Base-by-base conservation (phyloP, 305 asterid species). In the Fraxinus nigra region DNA sequence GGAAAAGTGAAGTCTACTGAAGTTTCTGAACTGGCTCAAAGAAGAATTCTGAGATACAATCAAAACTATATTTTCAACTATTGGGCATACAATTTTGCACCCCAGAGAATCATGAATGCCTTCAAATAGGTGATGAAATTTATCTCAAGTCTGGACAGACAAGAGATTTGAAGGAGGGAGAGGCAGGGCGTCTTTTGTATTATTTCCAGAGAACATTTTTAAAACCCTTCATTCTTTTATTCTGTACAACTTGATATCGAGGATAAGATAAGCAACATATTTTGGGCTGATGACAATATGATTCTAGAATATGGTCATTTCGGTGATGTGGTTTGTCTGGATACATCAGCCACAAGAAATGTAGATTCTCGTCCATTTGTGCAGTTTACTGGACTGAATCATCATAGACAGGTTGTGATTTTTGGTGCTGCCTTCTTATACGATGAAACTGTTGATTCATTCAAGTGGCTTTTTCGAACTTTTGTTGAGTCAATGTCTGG, bases 221-320 rank as follows among this genome's bases (percentile, higher is more conserved):
- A 83, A 69, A 89, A 89, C 74, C 92, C 94, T 80, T 89, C 94
- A 24, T 91, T 88, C 86, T 89, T 88, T 82, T 87, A 85, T 83
- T 84, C 89, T 0, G 81, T 89, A 33, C 94, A 91, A 74, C 88
- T 91, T 77, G 92, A 89, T 85, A 34, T 85, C 38, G 87, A 89
- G 35, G 94, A 91, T 85, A 91, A 88, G 87, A 79, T 89, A 81
- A 91, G 90, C 91, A 91, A 91, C 86, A 84, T 91, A 83, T 91
- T 88, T 86, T 91, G 92, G 92, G 91, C 92, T 35, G 92, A 91
- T 73, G 90, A 91, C 81, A 82, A 89, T 43, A 91, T 89, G 94
- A 80, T 91, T 79, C 81, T 85, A 82, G 92, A 89, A 75, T 91
- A 89, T 82, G 87, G 88, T 67, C 89, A 88, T 61, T 91, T 91